These are phyloP conservation scores for Xylariaceae sp. DNA, from an alignment of 2,329 filamentous ascomycete genomes.

Conservation along the genomic window DNA sequence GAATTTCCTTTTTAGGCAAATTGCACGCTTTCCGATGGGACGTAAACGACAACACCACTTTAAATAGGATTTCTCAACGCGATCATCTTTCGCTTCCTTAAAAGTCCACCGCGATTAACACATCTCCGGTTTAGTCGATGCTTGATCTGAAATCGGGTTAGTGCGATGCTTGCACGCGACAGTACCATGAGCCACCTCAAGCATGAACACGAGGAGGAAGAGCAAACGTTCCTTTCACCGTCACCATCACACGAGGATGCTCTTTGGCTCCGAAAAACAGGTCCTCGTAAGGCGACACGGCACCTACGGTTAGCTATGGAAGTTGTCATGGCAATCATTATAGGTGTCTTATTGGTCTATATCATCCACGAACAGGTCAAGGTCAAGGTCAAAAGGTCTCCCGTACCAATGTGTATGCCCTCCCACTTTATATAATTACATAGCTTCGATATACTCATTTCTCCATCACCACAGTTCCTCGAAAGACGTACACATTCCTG, in stretches of 20 bases:
- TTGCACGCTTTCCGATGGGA: conserved; percentile 19
- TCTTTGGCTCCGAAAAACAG: conserved; percentile 22
- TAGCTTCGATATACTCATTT: conserved; percentile 12
- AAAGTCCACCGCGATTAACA: background rate
- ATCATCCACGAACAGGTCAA: conserved; percentile 25
- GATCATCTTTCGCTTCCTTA: background rate
- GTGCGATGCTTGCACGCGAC: background rate
- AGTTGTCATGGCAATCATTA: conserved; percentile 38
- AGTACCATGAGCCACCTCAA: conserved; percentile 33
- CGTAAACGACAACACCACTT: background rate
- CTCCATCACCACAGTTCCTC: conserved; percentile 37
- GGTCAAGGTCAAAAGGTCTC: conserved; percentile 28
- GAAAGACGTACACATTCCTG: conserved; percentile 44
- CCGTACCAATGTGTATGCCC: conserved; percentile 43
- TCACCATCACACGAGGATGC: conserved; percentile 17
- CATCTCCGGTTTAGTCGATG: background rate
- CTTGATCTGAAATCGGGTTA: too few species aligned
- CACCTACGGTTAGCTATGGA: conserved; percentile 41
- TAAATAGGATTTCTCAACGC: background rate
- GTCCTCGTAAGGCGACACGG: conserved; percentile 18
- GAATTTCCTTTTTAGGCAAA: conserved; percentile 31
- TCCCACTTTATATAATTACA: background rate
- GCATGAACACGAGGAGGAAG: conserved; percentile 36
- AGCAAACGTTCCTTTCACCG: conserved; percentile 39
- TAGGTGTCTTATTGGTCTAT: conserved; percentile 35